Evolutionary conservation across 2,329 filamentous ascomycete species (phyloP).

Genomic region (Knoxdaviesia capensis): DNA sequence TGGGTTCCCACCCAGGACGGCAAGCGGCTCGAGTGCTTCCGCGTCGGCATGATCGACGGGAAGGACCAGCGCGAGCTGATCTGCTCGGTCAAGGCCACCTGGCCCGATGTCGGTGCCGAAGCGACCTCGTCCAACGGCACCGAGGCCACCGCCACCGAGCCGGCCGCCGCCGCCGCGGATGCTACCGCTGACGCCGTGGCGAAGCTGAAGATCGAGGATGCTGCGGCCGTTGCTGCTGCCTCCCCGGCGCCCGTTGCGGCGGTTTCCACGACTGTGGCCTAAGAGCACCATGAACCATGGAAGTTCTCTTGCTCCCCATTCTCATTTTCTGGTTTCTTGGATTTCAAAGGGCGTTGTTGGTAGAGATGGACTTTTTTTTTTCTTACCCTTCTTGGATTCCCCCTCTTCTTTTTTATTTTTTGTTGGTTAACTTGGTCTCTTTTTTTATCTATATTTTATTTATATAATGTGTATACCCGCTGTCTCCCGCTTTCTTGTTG

Average conservation of each 20-base stretch:
- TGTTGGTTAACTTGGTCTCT: too few relatives aligned
- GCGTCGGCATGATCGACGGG: slow-evolving; percentile 26
- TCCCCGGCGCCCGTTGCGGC: neutral
- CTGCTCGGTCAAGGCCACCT: slow-evolving; percentile 28
- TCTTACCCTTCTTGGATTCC: too few relatives aligned
- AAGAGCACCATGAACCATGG: too few relatives aligned
- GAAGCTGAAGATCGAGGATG: slow-evolving; percentile 1
- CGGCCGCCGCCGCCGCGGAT: too few relatives aligned
- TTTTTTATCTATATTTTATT: too few relatives aligned
- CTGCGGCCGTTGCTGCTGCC: neutral
- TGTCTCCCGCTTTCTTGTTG: too few relatives aligned
- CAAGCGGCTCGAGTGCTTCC: slow-evolving; percentile 28
- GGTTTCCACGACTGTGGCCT: neutral
- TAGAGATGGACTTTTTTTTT: too few relatives aligned
- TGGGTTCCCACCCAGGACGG: slow-evolving; percentile 31
- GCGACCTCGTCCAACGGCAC: slow-evolving; percentile 3
- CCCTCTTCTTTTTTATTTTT: too few relatives aligned
- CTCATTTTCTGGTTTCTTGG: too few relatives aligned
- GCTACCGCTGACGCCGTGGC: neutral
- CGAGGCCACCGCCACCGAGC: neutral
- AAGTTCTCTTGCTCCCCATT: too few relatives aligned
- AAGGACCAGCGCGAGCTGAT: slow-evolving; percentile 24
- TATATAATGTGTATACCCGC: too few relatives aligned
- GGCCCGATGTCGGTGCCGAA: slow-evolving; percentile 9
- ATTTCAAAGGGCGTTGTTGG: too few relatives aligned